Base-by-base conservation (phyloP, 2,329 filamentous ascomycete species). In the Penicillium griseofulvum region DNA sequence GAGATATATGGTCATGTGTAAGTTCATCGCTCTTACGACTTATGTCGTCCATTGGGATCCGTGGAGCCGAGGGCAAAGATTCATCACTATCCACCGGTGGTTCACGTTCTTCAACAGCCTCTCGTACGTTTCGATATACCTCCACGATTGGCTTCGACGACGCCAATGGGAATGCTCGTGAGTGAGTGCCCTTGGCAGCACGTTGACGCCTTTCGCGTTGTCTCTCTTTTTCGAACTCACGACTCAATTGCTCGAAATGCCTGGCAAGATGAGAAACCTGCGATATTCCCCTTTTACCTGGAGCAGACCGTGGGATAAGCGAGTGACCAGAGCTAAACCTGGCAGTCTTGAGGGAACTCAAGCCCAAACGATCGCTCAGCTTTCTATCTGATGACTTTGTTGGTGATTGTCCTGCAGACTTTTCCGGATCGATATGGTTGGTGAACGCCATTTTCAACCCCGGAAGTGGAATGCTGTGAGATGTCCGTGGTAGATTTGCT, bases 121-220 rank as follows among this genome's bases (percentile, higher is more conserved):
- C 91, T 54, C 92, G 87, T 5, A 96, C 90, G 71, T 96, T 91
- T 63, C 90, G 89, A 70, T 97, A 99, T 9, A 99, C 91, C 72
- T 97, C 90, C 16, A 99, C 92, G 57, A 95, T 93, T 7, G 94
- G 92, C 66, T 92, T 94, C n/a, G 93, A 95, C 17, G 91, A 92
- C 38, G 91, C 90, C 61, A 94, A 85, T 19, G 94, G 93, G 70
- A 93, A 93, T 0, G 91, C 90, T 58, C 92, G 84, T 14, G 90
- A 90, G 70, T 85, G 84, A 41, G 84, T 82, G 68, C 88, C 86
- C 67, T 87, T 91, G 43, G 90, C 89, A 26, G 90, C 89, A 56
- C 90, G 67, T 70, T 91, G 88, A 65, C 87, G 88, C 61, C 90
- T 85, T 71, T 97, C 93, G 46, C 89, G 87, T 63, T 95, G 84